Evolutionary conservation across 2,329 filamentous ascomycete species (phyloP), one percentile per base, ranked within the genome.

Genomic region (Aspergillus fructus): DNA sequence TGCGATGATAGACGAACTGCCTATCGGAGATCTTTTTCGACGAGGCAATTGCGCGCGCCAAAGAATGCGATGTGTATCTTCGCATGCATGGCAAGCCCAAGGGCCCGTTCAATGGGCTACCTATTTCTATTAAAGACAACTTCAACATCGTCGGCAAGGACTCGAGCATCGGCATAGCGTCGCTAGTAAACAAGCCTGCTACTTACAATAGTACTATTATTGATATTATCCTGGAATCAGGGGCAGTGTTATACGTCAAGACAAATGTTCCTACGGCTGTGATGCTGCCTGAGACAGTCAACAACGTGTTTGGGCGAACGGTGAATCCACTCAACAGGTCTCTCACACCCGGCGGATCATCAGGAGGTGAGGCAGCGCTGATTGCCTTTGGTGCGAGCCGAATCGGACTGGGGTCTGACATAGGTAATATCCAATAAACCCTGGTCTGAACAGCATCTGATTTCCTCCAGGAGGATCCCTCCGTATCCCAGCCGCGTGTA

Each of bases 1-100:
- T 30, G 9, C 1, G 3, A 30, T 1, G 1, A 30, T 11, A 84
- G 81, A 85, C 81, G 41, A 86, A 86, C 59, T 87, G 85, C 65
- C 71, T 87, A 5, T 84, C 80, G 0, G 83, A 86, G 60, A 79
- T 81, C 23, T 77, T 86, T 54, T 84, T 85, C 62, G 71, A 80
- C 7, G 77, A 80, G 66, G 83, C 82, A 2, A 73, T 85, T 47
- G 67, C 75, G 24, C 74, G 75, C 34, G 83, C 83, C 3, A 78
- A 79, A 60, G 72, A 79, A 34, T 76, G 85, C 0, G 84, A 87
- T 65, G 73, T 78, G 0, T 76, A 84, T 56, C 74, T 83, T 4
- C 62, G 71, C 21, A 72, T 70, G 46, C 79, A 66, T 9, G 71
- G 70, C 3, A 61, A 68, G 11, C 58, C 70, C 4, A 62, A 71